Evolutionary conservation across 106 monocot species (phyloP).

Genomic region (Phalaenopsis aphrodite): DNA sequence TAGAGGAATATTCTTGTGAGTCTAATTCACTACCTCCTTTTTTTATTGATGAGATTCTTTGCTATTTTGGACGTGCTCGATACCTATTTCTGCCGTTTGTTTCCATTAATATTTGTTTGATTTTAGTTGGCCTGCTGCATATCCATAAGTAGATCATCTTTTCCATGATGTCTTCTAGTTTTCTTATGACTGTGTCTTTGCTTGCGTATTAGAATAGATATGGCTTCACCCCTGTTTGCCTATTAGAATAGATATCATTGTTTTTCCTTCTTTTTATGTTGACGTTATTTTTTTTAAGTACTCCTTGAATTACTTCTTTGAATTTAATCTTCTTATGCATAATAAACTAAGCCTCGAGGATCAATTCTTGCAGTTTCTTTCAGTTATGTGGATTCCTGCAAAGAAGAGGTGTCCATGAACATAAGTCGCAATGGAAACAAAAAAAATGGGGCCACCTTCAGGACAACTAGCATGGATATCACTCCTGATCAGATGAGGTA

Average conservation of each 20-base stretch:
- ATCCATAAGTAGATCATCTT: background rate
- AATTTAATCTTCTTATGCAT: background rate
- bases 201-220: too few species aligned
- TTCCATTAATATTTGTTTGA: background rate
- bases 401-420: slow-evolving; percentile 88
- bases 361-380: slow-evolving; percentile 63
- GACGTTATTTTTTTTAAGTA: background rate
- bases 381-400: slow-evolving; percentile 43
- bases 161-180: background rate
- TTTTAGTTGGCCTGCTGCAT: background rate
- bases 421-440: slow-evolving; percentile 69
- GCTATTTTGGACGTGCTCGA: background rate
- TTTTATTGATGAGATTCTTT: background rate
- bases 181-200: background rate
- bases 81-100: background rate
- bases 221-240: too few species aligned
- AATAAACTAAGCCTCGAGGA: background rate
- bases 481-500: slow-evolving; percentile 99
- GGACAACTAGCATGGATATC: slow-evolving; percentile 46
- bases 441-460: slow-evolving; percentile 60
- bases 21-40: background rate
- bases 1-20: slow-evolving; percentile 93
- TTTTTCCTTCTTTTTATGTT: background rate
- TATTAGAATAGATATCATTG: background rate
- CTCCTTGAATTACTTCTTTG: background rate